Base-by-base conservation (phyloP, 441 rosid species). In the Pelargonium myrrhifolium region DNA sequence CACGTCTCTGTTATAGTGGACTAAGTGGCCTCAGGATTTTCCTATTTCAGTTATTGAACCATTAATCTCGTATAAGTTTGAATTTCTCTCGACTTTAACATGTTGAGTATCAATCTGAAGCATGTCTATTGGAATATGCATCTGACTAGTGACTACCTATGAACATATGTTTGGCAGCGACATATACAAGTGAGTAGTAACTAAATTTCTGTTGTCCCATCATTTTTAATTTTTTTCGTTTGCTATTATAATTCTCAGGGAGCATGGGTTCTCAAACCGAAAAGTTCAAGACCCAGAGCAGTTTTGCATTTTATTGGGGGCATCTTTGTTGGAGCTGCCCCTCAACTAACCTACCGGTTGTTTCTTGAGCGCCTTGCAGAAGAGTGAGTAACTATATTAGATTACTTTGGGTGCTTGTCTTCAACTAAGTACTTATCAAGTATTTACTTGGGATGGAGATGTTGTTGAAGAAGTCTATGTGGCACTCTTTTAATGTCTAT, bases 311-410 rank as follows among this genome's bases (percentile, higher is more conserved):
- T 91, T 65, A 31, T 93, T 65, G 97, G 97, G 11, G 97, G 99
- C 21, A 83, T 91, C 74, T 93, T 93, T 78, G 99, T 93, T 74
- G 99, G 99, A 79, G 99, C 97, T 8, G 96, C 99, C 51, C 99
- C 99, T 24, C 97, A 93, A 76, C 89, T 93, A 71, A 78, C 97
- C 2, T 93, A 91, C 70, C 95, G 97, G n/a, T 76, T 86, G 82
- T 91, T 91, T 83, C 95, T 93, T 43, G 99, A 93, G 77, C 85
- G 89, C 71, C 90, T 93, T 79, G 85, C 95, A 15, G 92, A 91
- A 75, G 85, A 82, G 97, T 91, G 68, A 82, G 93, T 83, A 39
- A 35, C 40, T 55, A 24, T 40, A 10, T 51, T 24, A 31, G 51
- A 68, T 62, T 53, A 47, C 9, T 12, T 15, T 51, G 15, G 6